Percentiles rank a stretch among this genome's conserved stretches.
phyloP scores from a whole-genome alignment of 441 rosid species.

The Corymbia calophylla region DNA sequence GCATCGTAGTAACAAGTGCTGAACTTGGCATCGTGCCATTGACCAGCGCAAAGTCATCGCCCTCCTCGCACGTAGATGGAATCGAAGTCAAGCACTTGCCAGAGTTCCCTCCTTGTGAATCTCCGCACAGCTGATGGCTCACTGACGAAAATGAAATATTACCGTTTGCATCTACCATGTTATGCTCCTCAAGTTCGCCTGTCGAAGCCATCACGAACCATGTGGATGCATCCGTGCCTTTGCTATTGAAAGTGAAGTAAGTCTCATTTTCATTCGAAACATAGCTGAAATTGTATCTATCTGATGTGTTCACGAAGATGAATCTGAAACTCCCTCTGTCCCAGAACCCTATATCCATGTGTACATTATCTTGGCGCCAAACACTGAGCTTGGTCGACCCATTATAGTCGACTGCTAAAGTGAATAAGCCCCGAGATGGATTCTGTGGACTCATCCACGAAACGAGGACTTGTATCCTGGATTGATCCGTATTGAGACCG shows the following conservation, averaged over 20 bases:
- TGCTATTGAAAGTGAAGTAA: not conserved
- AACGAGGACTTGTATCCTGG: not conserved
- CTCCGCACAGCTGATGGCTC: not conserved
- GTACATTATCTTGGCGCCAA: not conserved
- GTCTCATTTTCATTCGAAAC: not conserved
- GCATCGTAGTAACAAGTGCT: not conserved
- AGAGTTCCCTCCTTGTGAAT: not conserved
- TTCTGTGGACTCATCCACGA: slow-evolving; percentile 1
- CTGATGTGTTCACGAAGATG: not conserved
- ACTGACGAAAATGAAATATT: not conserved
- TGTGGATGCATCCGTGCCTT: not conserved
- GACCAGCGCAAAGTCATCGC: not conserved
- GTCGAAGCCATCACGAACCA: slow-evolving; percentile 1
- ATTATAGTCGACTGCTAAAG: not conserved
- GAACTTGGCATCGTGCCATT: not conserved
- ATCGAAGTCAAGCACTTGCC: not conserved
- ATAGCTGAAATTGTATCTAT: not conserved
- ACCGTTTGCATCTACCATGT: not conserved
- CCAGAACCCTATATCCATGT: not conserved
- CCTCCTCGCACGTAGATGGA: not conserved
- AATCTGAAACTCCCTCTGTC: not conserved
- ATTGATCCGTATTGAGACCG: not conserved
- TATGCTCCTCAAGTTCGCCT: not conserved
- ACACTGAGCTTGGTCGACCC: not conserved
- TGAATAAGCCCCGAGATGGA: not conserved